Conservation (phyloP, 768 basidiomycete genomes). For the Mycena metata region DNA sequence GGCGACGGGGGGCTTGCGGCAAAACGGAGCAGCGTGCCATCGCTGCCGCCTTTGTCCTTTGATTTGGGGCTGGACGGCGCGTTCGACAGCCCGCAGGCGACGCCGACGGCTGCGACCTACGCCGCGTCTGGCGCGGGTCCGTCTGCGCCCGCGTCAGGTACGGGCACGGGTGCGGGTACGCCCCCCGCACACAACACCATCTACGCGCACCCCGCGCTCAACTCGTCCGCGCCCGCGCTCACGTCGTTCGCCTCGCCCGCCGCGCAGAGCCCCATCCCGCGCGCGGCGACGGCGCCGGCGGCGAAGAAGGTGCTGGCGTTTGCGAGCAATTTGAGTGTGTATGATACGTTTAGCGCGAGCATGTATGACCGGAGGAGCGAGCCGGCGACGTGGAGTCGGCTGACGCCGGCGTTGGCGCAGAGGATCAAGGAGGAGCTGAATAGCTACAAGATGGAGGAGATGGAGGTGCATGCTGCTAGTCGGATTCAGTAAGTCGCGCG, state of each 20-base stretch:
- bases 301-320: slow-evolving; percentile 81
- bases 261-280: slow-evolving; percentile 68
- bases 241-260: slow-evolving; percentile 61
- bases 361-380: slow-evolving; percentile 97
- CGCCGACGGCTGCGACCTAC: slow-evolving; percentile 35
- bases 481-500: slow-evolving; percentile 81
- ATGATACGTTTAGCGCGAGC: slow-evolving; percentile 93
- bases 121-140: slow-evolving; percentile 8
- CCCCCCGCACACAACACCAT: slow-evolving; percentile 53
- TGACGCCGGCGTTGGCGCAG: slow-evolving; percentile 96
- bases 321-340: slow-evolving; percentile 93
- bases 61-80: slow-evolving; percentile 12
- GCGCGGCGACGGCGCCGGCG: slow-evolving; percentile 76
- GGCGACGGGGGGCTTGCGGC: not conserved
- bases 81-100: slow-evolving; percentile 36
- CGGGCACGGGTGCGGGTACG: no score
- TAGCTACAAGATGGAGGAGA: slow-evolving; percentile 99
- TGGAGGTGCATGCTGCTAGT: slow-evolving; percentile 97
- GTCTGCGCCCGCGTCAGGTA: slow-evolving; percentile 24
- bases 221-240: slow-evolving; percentile 92
- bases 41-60: slow-evolving; percentile 36
- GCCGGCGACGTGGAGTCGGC: slow-evolving; percentile 95
- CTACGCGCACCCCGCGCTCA: slow-evolving; percentile 85
- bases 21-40: slow-evolving; percentile 32
- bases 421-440: slow-evolving; percentile 98